phyloP scores from a whole-genome alignment of 331 rosid genomes.

The Rosa hybrid region DNA sequence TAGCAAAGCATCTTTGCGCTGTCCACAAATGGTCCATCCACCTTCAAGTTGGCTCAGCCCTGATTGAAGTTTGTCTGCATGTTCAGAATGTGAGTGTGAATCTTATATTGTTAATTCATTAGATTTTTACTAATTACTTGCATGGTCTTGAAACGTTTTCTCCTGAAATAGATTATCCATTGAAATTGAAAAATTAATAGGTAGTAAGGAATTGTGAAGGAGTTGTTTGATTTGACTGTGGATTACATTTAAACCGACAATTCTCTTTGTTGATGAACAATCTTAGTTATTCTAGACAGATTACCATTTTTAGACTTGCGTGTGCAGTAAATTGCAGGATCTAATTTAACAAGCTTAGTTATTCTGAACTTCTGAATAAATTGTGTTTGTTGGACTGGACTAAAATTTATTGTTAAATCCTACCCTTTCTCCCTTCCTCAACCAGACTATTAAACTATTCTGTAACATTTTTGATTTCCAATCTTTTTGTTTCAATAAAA shows the following conservation, averaged over 20 bases:
- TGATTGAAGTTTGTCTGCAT: not conserved
- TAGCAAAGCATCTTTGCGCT: slow-evolving; percentile 3
- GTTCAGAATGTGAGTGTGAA: not conserved
- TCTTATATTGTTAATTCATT: not conserved
- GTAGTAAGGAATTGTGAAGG: not conserved
- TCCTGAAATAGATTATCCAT: not conserved
- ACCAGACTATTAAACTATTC: not conserved
- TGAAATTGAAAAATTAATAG: not conserved
- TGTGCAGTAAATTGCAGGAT: not conserved
- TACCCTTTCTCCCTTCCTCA: not conserved
- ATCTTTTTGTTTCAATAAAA: not conserved
- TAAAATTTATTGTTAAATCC: not conserved
- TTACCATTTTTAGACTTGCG: not conserved
- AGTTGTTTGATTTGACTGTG: not conserved
- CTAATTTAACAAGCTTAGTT: not conserved
- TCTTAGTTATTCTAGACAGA: not conserved
- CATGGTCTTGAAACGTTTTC: not conserved
- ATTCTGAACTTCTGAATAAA: not conserved
- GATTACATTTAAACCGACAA: not conserved
- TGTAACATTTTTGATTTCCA: not conserved
- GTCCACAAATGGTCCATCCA: slow-evolving; percentile 16
- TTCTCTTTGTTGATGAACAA: not conserved
- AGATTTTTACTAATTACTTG: not conserved
- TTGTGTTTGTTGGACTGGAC: not conserved
- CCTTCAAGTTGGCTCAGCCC: slow-evolving; percentile 28